These are phyloP conservation scores for Coemansia sp. DNA, from an alignment of 192 early-diverging fungal species.

Conservation along the genomic window DNA sequence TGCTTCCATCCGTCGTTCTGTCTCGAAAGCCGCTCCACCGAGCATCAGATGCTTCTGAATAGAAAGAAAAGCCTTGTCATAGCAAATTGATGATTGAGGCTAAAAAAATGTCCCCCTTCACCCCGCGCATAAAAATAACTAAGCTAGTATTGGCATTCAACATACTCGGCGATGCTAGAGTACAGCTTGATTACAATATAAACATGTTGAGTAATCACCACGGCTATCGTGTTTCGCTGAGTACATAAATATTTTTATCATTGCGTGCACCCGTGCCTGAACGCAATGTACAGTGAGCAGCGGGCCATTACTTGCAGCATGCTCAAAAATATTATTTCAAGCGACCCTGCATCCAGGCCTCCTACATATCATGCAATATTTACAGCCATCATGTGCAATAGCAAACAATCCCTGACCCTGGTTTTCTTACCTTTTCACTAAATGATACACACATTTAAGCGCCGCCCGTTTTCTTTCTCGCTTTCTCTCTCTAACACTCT, in stretches of 20 bases:
- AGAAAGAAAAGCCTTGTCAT: background rate
- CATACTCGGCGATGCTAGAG: background rate
- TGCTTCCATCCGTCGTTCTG: background rate
- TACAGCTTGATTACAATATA: background rate
- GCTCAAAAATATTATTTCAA: background rate
- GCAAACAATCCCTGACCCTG: too few relatives aligned
- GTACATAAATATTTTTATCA: background rate
- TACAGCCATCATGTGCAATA: background rate
- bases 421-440: too few relatives aligned
- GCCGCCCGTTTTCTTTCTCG: background rate
- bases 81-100: background rate
- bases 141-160: background rate
- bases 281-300: background rate
- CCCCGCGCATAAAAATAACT: background rate
- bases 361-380: background rate
- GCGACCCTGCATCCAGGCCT: background rate
- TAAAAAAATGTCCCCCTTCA: background rate
- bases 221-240: background rate
- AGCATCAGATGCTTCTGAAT: background rate
- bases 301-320: background rate
- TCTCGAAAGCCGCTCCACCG: too few relatives aligned
- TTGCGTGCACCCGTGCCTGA: too few relatives aligned
- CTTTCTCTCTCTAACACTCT: too few relatives aligned
- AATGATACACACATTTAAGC: too few relatives aligned
- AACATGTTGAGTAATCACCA: background rate